These are phyloP conservation scores for Fusarium nisikadoi DNA, from an alignment of 2,329 filamentous ascomycete species.

Conservation along the genomic window DNA sequence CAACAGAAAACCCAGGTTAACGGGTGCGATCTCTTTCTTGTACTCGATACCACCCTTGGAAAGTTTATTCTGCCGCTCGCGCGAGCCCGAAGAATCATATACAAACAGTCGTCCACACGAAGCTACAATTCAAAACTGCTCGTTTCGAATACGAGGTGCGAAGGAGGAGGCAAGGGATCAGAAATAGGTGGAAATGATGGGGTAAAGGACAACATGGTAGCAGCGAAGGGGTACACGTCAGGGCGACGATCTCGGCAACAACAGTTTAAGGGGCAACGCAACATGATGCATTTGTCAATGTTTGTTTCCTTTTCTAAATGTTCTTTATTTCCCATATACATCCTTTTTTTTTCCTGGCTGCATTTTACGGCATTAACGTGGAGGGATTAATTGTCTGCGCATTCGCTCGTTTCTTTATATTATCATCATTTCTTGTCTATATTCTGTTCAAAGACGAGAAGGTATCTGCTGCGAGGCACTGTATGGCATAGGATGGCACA, in stretches of 20 bases:
- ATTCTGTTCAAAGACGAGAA: constrained; percentile 37
- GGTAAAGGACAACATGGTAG: constrained; percentile 1
- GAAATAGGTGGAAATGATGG: constrained; percentile 11
- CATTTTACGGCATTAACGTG: constrained; percentile 30
- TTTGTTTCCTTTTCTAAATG: constrained; percentile 26
- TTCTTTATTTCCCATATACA: constrained; percentile 23
- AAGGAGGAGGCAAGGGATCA: constrained; percentile 7
- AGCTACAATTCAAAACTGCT: constrained; percentile 13
- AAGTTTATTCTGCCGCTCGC: constrained; percentile 50
- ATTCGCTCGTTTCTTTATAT: constrained; percentile 30
- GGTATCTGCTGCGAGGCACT: constrained; percentile 44
- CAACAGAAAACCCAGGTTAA: not conserved
- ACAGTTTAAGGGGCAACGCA: constrained; percentile 29
- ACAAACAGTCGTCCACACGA: constrained; percentile 33
- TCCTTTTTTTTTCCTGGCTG: constrained; percentile 10
- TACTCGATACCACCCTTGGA: constrained; percentile 40
- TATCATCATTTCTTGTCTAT: constrained; percentile 21
- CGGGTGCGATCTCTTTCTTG: constrained; percentile 28
- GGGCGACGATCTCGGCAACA: constrained; percentile 15
- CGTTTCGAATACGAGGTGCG: not conserved
- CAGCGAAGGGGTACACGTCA: constrained; percentile 3
- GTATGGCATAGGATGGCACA: constrained; percentile 12
- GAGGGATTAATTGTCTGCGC: constrained; percentile 33
- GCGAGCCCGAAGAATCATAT: constrained; percentile 45
- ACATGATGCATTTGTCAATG: constrained; percentile 25